phyloP scores from a whole-genome alignment of 495 filamentous ascomycete species.

The Penicillium alfredii region DNA sequence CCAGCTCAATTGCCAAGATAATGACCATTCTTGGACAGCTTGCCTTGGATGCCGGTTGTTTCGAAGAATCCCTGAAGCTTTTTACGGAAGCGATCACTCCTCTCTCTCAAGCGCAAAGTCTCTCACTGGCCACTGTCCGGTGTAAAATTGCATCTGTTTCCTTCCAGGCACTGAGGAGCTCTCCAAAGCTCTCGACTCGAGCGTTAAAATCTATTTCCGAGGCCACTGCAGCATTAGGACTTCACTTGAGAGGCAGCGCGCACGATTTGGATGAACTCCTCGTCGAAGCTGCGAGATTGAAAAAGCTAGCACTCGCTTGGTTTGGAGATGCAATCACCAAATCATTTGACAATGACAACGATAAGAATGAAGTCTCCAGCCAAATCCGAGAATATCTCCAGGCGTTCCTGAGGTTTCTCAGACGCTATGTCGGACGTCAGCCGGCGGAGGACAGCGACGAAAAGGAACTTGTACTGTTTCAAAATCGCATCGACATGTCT shows the following conservation, averaged over 20 bases:
- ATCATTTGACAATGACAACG: constrained; percentile 7
- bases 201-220: constrained; percentile 26
- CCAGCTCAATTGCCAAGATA: constrained; percentile 27
- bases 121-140: constrained; percentile 33
- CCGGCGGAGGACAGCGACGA: constrained; percentile 26
- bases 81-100: constrained; percentile 30
- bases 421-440: constrained; percentile 41
- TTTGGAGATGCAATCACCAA: constrained; percentile 40
- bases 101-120: constrained; percentile 28
- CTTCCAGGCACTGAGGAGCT: constrained; percentile 31
- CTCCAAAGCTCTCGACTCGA: constrained; percentile 14
- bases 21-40: constrained; percentile 37
- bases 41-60: constrained; percentile 40
- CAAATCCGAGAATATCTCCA: constrained; percentile 35
- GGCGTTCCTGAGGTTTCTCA: constrained; percentile 37
- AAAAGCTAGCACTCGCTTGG: constrained; percentile 53
- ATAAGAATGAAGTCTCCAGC: constrained; percentile 17
- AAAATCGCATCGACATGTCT: constrained; percentile 25
- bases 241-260: constrained; percentile 57
- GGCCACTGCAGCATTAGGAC: constrained; percentile 44
- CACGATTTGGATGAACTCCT: constrained; percentile 66
- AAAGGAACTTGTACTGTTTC: constrained; percentile 27
- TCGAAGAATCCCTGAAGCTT: constrained; percentile 39
- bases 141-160: constrained; percentile 40
- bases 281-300: constrained; percentile 54